Conservation (phyloP, 2,329 filamentous ascomycete genomes). For the Monosporascus sp. region DNA sequence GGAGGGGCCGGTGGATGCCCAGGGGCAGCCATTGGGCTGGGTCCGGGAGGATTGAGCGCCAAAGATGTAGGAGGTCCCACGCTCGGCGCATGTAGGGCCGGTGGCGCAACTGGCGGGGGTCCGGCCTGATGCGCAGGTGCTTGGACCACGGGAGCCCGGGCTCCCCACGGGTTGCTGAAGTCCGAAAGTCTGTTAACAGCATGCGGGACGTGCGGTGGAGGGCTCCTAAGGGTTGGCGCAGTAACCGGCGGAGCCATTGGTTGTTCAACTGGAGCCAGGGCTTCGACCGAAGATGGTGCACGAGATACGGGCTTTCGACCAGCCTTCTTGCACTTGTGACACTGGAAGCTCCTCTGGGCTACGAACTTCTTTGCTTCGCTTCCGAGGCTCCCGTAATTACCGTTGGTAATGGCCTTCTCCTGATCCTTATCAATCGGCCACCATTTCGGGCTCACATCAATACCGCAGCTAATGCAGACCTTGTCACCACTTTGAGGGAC, state of each 20-base stretch:
- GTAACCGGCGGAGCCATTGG: constrained; percentile 20
- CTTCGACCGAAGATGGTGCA: constrained; percentile 21
- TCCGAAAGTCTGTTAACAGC: constrained; percentile 15
- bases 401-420: constrained; percentile 47
- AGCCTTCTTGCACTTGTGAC: constrained; percentile 65
- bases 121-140: constrained; percentile 11
- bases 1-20: constrained; percentile 29
- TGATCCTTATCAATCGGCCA: constrained; percentile 53
- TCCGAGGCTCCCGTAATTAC: constrained; percentile 43
- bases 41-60: constrained; percentile 19
- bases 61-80: constrained; percentile 18
- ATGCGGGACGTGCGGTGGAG: constrained; percentile 18
- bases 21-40: constrained; percentile 29
- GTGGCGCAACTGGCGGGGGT: constrained; percentile 11
- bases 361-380: constrained; percentile 55
- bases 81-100: constrained; percentile 20
- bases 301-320: constrained; percentile 39
- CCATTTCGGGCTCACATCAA: constrained; percentile 72
- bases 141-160: constrained; percentile 15
- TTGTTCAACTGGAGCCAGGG: constrained; percentile 21
- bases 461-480: constrained; percentile 58
- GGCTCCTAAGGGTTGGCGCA: constrained; percentile 17
- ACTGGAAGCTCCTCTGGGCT: constrained; percentile 60
- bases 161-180: constrained; percentile 16
- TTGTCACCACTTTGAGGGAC: constrained; percentile 40